Conservation (phyloP, 345 rosid genomes). For the Erysimum cheiranthoides region DNA sequence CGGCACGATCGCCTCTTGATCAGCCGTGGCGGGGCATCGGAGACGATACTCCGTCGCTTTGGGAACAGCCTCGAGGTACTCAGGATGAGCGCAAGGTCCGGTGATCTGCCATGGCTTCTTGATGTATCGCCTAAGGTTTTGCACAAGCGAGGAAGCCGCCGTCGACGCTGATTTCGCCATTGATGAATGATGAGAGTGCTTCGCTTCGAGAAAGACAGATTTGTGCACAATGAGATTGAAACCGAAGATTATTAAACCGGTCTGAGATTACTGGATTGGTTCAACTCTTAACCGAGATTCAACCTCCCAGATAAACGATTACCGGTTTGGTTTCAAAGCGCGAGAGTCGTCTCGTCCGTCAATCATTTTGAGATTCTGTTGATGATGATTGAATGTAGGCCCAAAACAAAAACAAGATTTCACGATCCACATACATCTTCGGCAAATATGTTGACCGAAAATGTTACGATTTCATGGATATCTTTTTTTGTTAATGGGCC, state of each 20-base stretch:
- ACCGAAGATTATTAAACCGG: constrained; percentile 26
- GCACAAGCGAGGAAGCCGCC: constrained; percentile 59
- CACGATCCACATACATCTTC: too few relatives aligned
- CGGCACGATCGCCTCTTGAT: constrained; percentile 65
- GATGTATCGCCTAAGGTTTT: constrained; percentile 68
- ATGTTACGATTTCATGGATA: too few relatives aligned
- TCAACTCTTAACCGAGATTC: neutral
- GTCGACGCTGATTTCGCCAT: constrained; percentile 72
- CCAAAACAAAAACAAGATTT: neutral
- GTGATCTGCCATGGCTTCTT: constrained; percentile 98
- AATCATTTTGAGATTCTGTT: too few relatives aligned
- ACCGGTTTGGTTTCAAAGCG: constrained; percentile 12
- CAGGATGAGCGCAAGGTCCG: constrained; percentile 91
- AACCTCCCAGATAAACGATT: neutral
- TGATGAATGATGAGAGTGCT: constrained; percentile 43
- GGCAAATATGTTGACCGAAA: too few relatives aligned
- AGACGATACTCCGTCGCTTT: constrained; percentile 73
- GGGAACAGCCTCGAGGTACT: constrained; percentile 65
- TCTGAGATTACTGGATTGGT: constrained; percentile 14
- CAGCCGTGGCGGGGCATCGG: constrained; percentile 74
- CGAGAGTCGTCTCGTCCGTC: neutral
- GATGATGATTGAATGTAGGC: neutral
- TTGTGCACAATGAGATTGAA: constrained; percentile 12
- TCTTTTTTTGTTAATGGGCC: too few relatives aligned
- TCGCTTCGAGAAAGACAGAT: constrained; percentile 27